Percentiles rank a stretch among this genome's conserved stretches.
Conservation (phyloP, 768 basidiomycete species). For the Coprinopsis strossmayeri region DNA sequence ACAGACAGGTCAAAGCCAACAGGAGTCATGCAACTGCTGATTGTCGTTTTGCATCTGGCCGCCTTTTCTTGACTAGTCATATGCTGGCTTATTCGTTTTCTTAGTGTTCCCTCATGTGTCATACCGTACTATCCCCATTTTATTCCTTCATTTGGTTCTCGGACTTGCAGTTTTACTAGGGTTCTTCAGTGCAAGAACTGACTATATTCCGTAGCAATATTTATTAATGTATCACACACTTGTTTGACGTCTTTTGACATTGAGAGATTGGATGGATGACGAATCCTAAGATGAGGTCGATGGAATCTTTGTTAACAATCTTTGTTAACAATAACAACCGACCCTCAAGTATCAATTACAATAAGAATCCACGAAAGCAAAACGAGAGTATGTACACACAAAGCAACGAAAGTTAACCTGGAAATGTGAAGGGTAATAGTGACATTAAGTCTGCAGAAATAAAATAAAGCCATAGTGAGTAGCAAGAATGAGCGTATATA, state of each 20-base stretch:
- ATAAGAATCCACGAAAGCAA: not conserved
- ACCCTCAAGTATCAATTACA: not conserved
- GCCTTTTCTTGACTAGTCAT: slow-evolving; percentile 11
- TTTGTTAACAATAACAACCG: too few relatives aligned
- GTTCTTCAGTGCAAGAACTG: not conserved
- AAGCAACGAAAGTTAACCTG: not conserved
- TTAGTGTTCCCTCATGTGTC: slow-evolving; percentile 7
- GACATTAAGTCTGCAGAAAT: too few relatives aligned
- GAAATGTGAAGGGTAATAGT: too few relatives aligned
- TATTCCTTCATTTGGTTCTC: not conserved
- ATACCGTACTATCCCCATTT: slow-evolving; percentile 3
- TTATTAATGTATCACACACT: not conserved
- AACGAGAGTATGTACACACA: not conserved
- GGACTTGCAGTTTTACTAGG: not conserved
- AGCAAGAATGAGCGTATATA: too few relatives aligned
- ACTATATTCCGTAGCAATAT: not conserved
- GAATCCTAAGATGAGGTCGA: too few relatives aligned
- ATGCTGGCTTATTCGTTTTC: slow-evolving; percentile 21
- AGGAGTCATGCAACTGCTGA: slow-evolving; percentile 75
- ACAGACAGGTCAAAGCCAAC: slow-evolving; percentile 45
- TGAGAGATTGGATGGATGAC: not conserved
- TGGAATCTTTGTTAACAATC: too few relatives aligned
- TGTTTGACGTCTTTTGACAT: too few relatives aligned
- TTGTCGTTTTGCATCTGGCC: slow-evolving; percentile 15
- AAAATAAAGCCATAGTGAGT: too few relatives aligned